phyloP scores from a whole-genome alignment of 73 alveolate genomes.

The Paramecium sexaurelia region DNA sequence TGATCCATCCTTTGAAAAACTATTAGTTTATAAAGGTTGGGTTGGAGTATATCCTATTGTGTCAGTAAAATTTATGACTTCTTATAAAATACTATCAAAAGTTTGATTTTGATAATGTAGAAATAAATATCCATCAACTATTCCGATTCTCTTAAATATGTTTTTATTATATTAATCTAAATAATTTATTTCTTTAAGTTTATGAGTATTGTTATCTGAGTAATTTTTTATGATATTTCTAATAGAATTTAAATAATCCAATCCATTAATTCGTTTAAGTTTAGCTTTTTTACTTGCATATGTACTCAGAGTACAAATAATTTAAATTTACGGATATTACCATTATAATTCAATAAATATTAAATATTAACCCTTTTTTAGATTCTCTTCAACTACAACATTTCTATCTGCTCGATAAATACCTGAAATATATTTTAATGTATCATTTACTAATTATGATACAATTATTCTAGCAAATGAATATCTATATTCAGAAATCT shows the following conservation, averaged over 20 bases:
- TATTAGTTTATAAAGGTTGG: background rate
- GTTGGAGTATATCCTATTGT: background rate
- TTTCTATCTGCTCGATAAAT: conserved; percentile 44
- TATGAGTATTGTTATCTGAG: background rate
- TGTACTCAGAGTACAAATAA: background rate
- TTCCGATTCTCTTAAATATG: conserved; percentile 26
- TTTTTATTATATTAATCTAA: background rate
- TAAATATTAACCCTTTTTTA: conserved; percentile 35
- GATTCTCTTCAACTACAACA: conserved; percentile 29
- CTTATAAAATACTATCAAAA: background rate
- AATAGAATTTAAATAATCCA: conserved; percentile 15
- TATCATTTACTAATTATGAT: background rate
- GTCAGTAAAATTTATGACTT: background rate
- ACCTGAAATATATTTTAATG: conserved; percentile 12
- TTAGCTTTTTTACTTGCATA: background rate
- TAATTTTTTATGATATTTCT: background rate
- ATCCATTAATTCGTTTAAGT: background rate
- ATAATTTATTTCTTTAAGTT: background rate
- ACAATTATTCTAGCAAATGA: conserved; percentile 48
- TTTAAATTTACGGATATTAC: background rate
- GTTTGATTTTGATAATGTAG: conserved; percentile 11
- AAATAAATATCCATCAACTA: conserved; percentile 21
- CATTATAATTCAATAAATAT: conserved; percentile 19
- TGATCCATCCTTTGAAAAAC: background rate
- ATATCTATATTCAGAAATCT: background rate